A percentile compares a stretch with the other conserved stretches of the same genome.
Evolutionary conservation across 805 yeast genomes (phyloP).

Genomic region (Phaffomyces opuntiae): DNA sequence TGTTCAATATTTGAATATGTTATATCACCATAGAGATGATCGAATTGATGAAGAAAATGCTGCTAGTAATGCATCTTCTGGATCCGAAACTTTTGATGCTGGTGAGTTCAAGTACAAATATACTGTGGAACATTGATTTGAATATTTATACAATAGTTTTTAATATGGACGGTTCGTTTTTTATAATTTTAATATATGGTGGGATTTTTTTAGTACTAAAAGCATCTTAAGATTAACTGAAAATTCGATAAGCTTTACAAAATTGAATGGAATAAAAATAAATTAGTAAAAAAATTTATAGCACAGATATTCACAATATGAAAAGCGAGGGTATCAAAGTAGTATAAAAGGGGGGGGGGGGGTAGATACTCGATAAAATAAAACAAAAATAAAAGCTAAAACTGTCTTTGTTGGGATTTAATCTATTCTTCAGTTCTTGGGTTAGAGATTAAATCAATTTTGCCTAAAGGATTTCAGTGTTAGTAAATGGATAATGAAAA

Average conservation of each 20-base stretch:
- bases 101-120: conserved; percentile 5
- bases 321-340: too few species aligned
- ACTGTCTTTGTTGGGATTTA: too few species aligned
- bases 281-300: too few species aligned
- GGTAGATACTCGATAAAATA: not conserved
- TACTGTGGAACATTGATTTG: conserved; percentile 1
- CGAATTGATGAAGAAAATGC: not conserved
- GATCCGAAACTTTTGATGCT: not conserved
- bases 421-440: conserved; percentile 11
- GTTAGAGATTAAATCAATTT: conserved; percentile 16
- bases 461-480: conserved; percentile 8
- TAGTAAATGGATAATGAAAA: conserved; percentile 6
- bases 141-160: not conserved
- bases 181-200: too few species aligned
- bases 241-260: too few species aligned
- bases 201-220: too few species aligned
- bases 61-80: not conserved
- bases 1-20: conserved; percentile 16
- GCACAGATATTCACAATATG: too few species aligned
- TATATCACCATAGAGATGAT: conserved; percentile 10
- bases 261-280: too few species aligned
- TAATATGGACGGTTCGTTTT: too few species aligned
- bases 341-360: not conserved
- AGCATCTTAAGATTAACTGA: too few species aligned
- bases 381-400: not conserved